phyloP scores from a whole-genome alignment of 352 stramenopile genomes.

The Aphanomyces euteiches region DNA sequence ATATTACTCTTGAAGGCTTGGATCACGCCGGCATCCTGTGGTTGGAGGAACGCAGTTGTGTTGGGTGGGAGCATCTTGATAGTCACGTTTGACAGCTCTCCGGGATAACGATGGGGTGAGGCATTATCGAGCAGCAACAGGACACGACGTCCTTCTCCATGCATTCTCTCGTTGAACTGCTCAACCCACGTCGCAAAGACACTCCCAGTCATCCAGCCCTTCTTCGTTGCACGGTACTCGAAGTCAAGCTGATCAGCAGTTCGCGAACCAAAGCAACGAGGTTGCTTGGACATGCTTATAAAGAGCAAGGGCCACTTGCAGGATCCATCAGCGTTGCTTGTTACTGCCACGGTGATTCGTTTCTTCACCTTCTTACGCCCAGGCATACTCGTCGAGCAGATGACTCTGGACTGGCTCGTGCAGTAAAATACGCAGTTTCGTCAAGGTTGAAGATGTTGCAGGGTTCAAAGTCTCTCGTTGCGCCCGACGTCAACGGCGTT shows the following conservation, averaged over 20 bases:
- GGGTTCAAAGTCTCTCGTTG: not conserved
- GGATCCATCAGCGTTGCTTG: slow-evolving; percentile 19
- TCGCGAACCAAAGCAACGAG: slow-evolving; percentile 13
- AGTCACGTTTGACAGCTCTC: not conserved
- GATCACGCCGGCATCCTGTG: not conserved
- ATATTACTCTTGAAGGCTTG: not conserved
- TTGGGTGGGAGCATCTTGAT: not conserved
- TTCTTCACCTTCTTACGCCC: slow-evolving; percentile 28
- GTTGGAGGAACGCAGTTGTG: not conserved
- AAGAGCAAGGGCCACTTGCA: slow-evolving; percentile 20
- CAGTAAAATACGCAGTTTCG: slow-evolving; percentile 13
- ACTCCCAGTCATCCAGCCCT: slow-evolving; percentile 26
- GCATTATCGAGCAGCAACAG: not conserved
- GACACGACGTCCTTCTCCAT: not conserved
- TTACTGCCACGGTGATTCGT: not conserved
- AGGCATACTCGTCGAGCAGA: not conserved
- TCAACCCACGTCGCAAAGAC: slow-evolving; percentile 22
- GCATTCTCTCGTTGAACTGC: slow-evolving; percentile 14
- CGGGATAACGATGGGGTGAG: not conserved
- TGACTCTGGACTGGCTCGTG: not conserved
- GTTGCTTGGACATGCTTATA: not conserved
- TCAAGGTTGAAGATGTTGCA: slow-evolving; percentile 1
- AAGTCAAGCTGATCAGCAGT: not conserved
- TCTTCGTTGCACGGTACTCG: slow-evolving; percentile 16
- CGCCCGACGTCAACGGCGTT: no score